phyloP scores from a whole-genome alignment of 257 asterid species.

The Craterostigma plantagineum region DNA sequence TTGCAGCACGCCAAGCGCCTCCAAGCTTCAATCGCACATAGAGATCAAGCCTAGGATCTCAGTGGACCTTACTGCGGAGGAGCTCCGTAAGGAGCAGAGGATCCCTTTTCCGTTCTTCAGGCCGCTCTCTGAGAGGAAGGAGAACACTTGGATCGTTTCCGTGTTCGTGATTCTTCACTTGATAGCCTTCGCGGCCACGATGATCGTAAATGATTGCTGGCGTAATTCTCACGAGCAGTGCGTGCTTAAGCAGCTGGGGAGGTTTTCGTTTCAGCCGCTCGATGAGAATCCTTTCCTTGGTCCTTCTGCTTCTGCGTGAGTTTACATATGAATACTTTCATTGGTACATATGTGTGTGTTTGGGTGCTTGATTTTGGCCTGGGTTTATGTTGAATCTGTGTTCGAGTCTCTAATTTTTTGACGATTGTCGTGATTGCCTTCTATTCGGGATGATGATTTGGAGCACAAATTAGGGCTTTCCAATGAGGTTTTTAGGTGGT shows the following conservation, averaged over 20 bases:
- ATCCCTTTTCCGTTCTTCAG: conserved; percentile 57
- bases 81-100: conserved; percentile 26
- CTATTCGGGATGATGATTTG: too few relatives aligned
- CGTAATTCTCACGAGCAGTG: conserved; percentile 47
- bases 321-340: background rate
- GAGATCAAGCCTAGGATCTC: conserved; percentile 32
- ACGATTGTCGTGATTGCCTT: too few relatives aligned
- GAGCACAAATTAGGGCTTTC: too few relatives aligned
- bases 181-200: conserved; percentile 41
- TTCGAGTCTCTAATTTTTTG: conserved; percentile 1
- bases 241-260: conserved; percentile 35
- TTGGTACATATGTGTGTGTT: too few relatives aligned
- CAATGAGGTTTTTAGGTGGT: too few relatives aligned
- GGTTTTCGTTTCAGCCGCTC: conserved; percentile 74
- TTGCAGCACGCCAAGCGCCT: background rate
- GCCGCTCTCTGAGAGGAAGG: conserved; percentile 43
- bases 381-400: background rate
- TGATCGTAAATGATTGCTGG: conserved; percentile 68
- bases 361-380: background rate
- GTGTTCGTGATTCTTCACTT: conserved; percentile 55
- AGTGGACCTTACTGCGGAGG: conserved; percentile 29
- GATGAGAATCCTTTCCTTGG: conserved; percentile 74
- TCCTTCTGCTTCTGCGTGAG: conserved; percentile 87
- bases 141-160: conserved; percentile 62
- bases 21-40: conserved; percentile 17